Evolutionary conservation across 2,329 filamentous ascomycete genomes (phyloP), one percentile per base, ranked within the genome.

Genomic region (Chrysosphaeria jannelii): DNA sequence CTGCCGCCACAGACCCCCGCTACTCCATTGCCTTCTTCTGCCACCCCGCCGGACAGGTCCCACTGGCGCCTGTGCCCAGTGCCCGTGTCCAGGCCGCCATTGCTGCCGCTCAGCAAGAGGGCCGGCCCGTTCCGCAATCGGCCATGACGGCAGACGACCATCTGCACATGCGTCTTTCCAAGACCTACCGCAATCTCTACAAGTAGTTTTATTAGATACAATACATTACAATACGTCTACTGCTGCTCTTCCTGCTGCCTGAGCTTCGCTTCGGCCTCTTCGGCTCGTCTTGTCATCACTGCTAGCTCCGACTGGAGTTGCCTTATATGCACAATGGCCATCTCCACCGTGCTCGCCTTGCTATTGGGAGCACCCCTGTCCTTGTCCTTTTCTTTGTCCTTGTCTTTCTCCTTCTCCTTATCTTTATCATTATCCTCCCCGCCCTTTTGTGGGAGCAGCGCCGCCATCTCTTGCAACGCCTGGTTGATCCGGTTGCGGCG

Each of bases 341-440:
- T 67, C 44, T 97, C 85, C n/a, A 97, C 85, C 1, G 88, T 91
- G 34, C 74, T 89, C 2, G 85, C 85, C 42, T 93, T 97, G 45
- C 78, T 91, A 36, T 68, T 78, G 15, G 70, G 63, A 24, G 62
- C 56, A 18, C 5, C 23, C 6, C 21, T 20, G 67, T 43, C 91
- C 79, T 10, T 93, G 79, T 1, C 85, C 90, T 33, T 72, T 88
- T 3, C 81, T 81, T 21, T 16, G 8, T 19, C 42, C 91, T 93
- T 44, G 75, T 90, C 50, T 12, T 23, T 5, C 41, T n/a, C 42
- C 10, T 20, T 22, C 13, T 11, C 23, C 4, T 11, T 19, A 10
- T 8, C 21, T 6, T 8, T 20, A 5, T 20, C 16, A n/a, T 15
- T 20, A 14, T 24, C 20, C 13, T 50, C 51, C 10, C 44, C 47